phyloP scores from a whole-genome alignment of 495 filamentous ascomycete species.

The Cudoniella acicularis region DNA sequence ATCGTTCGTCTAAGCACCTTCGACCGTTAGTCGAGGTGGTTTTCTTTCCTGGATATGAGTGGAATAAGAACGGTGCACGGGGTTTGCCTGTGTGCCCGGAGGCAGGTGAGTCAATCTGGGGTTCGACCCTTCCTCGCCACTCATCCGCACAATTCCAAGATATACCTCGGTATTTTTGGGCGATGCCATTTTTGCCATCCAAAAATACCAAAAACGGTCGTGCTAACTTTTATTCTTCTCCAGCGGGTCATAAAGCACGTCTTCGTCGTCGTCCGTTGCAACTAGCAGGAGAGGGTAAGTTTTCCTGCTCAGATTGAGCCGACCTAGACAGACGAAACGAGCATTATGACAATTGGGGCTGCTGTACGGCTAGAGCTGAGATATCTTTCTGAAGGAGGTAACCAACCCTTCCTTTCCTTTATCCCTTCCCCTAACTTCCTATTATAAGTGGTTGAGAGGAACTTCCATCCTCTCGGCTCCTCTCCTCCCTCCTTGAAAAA shows the following conservation, averaged over 20 bases:
- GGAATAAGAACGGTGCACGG: slow-evolving; percentile 20
- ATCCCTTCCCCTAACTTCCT: too few species aligned
- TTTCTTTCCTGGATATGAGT: slow-evolving; percentile 6
- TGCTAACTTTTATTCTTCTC: too few species aligned
- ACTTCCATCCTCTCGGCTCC: too few species aligned
- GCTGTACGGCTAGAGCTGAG: background rate
- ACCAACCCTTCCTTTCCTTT: too few species aligned
- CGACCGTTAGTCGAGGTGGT: background rate
- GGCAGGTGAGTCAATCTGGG: background rate
- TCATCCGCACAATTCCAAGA: too few species aligned
- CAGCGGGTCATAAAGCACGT: background rate
- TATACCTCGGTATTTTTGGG: too few species aligned
- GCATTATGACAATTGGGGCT: background rate
- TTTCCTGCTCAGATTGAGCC: background rate
- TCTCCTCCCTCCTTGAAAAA: too few species aligned
- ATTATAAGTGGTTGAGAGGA: too few species aligned
- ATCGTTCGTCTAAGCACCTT: slow-evolving; percentile 1
- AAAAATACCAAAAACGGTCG: too few species aligned
- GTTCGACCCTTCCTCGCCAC: too few species aligned
- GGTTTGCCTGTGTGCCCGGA: slow-evolving; percentile 15
- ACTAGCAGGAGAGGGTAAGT: background rate
- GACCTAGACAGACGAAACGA: background rate
- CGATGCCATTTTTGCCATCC: too few species aligned
- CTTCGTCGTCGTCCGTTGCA: background rate
- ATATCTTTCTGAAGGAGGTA: slow-evolving; percentile 49